phyloP scores from a whole-genome alignment of 2,329 filamentous ascomycete genomes.

The Aquanectria penicillioides region DNA sequence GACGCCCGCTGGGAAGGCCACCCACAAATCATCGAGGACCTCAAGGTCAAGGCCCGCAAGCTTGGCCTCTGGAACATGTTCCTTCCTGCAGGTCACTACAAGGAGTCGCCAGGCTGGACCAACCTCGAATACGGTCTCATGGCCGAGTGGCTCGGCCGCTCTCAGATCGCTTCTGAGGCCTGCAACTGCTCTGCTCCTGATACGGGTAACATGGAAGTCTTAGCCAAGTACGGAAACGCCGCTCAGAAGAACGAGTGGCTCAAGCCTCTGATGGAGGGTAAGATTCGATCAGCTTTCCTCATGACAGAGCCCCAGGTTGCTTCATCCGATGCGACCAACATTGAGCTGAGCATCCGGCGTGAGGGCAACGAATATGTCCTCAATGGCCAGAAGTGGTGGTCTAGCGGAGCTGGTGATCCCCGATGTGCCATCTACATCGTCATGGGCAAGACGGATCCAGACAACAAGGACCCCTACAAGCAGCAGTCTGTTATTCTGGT shows the following conservation, averaged over 20 bases:
- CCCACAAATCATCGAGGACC: conserved; percentile 84
- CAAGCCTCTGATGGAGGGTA: conserved; percentile 80
- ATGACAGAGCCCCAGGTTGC: conserved; percentile 95
- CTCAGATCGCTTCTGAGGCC: conserved; percentile 82
- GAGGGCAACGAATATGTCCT: conserved; percentile 92
- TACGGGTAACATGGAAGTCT: conserved; percentile 94
- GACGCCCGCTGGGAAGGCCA: conserved; percentile 82
- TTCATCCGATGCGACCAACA: conserved; percentile 92
- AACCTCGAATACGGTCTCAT: conserved; percentile 98
- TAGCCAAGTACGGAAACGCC: conserved; percentile 90
- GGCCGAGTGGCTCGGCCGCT: conserved; percentile 95
- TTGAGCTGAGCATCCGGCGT: conserved; percentile 81
- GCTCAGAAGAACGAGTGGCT: conserved; percentile 88
- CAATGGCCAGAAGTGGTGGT: conserved; percentile 99
- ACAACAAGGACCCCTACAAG: conserved; percentile 80
- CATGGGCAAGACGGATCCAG: conserved; percentile 90
- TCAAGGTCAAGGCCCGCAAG: conserved; percentile 84
- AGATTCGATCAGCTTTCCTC: conserved; percentile 89
- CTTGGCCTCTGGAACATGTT: conserved; percentile 99
- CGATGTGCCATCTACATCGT: conserved; percentile 94
- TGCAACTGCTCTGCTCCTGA: conserved; percentile 92
- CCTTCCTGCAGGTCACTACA: conserved; percentile 93
- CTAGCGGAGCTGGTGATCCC: conserved; percentile 91
- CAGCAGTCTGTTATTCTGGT: conserved; percentile 96
- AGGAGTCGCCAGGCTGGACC: conserved; percentile 91